Base-by-base conservation (phyloP, 1,284 basidiomycete species). In the Microbotryum scabiosae region DNA sequence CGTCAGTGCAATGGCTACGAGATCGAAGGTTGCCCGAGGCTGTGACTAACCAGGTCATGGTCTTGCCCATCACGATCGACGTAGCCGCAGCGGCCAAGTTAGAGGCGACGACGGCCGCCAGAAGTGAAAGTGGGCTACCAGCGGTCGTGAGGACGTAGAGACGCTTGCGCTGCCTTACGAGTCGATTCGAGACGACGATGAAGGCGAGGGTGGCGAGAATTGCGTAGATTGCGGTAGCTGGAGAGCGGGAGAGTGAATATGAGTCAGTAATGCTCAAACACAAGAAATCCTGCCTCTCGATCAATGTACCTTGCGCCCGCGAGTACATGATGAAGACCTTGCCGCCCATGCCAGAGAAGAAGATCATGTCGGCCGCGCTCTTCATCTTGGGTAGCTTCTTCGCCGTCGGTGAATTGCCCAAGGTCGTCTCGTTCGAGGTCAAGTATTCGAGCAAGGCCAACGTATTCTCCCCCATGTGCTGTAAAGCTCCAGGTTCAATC, bases 401-500 rank as follows among this genome's bases (percentile, higher is more conserved):
- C 23, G 65, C 52, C 14, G 20, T 21, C 10, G 51, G 57, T 21
- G 62, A 61, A 48, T 78, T 77, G 0, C 85, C 82, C 4, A 91
- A 74, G 1, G 85, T 81, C 0, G 87, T 88, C 4, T 76, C 78
- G 0, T 79, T 69, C 0, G 85, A 84, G 0, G 72, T 73, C n/a
- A 98, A 81, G 72, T 90, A 81, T 46, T 82, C 81, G 41, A 97
- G 77, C 32, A 97, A 82, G 0, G 88, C 88, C 20, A 96, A 82
- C 1, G 86, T 82, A 71, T 97, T 97, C 65, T 90, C 88, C 25
- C 84, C 91, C 84, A 97, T 96, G 77, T 97, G 89, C 80, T 93
- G 78, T 3, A 78, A 61, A 2, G 87, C 86, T 28, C 90, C 90
- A 4, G 82, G 77, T 73, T 90, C 79, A 53, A 94, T 86, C 70